Evolutionary conservation across 1,284 basidiomycete species (phyloP), one percentile per base, ranked within the genome.

Genomic region (Singerocomus inundabilis): DNA sequence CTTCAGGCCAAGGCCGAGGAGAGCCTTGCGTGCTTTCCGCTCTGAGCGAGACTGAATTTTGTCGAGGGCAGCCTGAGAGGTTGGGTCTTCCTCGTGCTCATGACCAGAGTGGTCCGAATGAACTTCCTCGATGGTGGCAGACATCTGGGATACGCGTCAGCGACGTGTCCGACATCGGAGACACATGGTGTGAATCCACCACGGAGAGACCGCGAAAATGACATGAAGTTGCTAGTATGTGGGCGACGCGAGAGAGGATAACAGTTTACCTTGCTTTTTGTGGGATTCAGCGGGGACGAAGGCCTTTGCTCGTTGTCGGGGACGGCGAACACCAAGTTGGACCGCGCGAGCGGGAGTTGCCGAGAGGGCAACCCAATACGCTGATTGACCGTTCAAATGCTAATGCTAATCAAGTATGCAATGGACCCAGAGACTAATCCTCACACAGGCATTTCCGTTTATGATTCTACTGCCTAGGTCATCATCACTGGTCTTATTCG

Each of bases 11-110:
- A 97, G 79, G 57, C 85, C 78, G 60, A 94, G 80, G 47, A 93
- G 80, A 45, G 90, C 90, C 76, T 95, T 93, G 67, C 93, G 81
- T 48, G 92, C 91, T 73, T 94, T 95, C 63, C 91, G 87, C 74
- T 95, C 93, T 31, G 91, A 84, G 58, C 91, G 85, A 50, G 91
- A 94, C 74, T 94, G 91, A 60, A 96, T 89, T 74, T 95, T 95
- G 63, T 96, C 91, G 56, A 93, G 85, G 52, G 89, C 88, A 46
- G 88, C 88, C 55, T 82, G 81, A 48, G 90, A 91, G 54, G 88
- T 86, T 41, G 88, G 89, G 59, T 91, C 88, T 66, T 89, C 85
- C 56, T 91, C 84, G 25, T 82, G 76, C 52, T 80, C 79, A 62
- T 85, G 74, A 58, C 83, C 81, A 56, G 84, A 85, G 72, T 88